phyloP scores from a whole-genome alignment of 495 filamentous ascomycete genomes.

The Xylaria scruposa region DNA sequence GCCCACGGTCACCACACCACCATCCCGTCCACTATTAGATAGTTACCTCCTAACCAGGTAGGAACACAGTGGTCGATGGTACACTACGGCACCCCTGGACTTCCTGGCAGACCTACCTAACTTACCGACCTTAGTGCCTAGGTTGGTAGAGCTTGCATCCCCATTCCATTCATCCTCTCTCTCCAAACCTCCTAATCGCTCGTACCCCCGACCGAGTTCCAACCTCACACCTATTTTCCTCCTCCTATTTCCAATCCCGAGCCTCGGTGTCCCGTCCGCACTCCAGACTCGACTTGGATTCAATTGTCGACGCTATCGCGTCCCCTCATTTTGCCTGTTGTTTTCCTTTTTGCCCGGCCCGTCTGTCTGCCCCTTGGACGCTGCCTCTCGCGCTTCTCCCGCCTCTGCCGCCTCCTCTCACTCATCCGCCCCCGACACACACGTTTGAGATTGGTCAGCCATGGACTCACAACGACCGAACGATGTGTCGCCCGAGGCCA shows the following conservation, averaged over 20 bases:
- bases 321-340: conserved; percentile 37
- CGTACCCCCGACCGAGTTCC: conserved; percentile 43
- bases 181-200: conserved; percentile 37
- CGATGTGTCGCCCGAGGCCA: conserved; percentile 66
- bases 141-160: conserved; percentile 23
- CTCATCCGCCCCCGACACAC: conserved; percentile 37
- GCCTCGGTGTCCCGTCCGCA: conserved; percentile 38
- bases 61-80: neutral
- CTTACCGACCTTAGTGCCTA: neutral
- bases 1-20: neutral
- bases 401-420: conserved; percentile 32
- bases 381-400: conserved; percentile 32
- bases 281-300: conserved; percentile 24
- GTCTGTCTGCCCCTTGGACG: conserved; percentile 37
- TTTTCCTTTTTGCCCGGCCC: conserved; percentile 29
- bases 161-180: conserved; percentile 22
- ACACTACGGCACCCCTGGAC: neutral
- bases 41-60: neutral
- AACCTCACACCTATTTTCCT: conserved; percentile 45
- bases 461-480: conserved; percentile 60
- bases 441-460: conserved; percentile 28
- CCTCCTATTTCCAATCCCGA: conserved; percentile 37
- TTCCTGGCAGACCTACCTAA: neutral
- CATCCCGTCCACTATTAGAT: neutral
- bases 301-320: conserved; percentile 28